These are phyloP conservation scores for Maudiozyma saulgeensis DNA, from an alignment of 805 yeast genomes.

Conservation along the genomic window DNA sequence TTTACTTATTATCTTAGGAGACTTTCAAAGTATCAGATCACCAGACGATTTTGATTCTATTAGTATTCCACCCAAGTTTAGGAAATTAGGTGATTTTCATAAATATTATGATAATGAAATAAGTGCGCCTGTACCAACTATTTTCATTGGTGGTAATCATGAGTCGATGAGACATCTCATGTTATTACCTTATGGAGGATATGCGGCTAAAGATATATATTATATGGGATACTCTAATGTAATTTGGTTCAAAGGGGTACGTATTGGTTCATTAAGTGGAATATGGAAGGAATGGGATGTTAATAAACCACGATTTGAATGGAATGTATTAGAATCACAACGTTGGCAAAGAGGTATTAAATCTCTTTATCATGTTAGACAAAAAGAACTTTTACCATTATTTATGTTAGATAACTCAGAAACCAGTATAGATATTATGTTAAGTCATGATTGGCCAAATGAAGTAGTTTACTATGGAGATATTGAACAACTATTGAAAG, in stretches of 20 bases:
- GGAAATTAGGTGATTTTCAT: constrained; percentile 68
- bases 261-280: constrained; percentile 79
- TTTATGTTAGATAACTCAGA: constrained; percentile 26
- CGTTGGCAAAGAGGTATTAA: constrained; percentile 21
- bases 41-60: constrained; percentile 55
- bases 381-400: constrained; percentile 48
- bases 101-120: constrained; percentile 51
- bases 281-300: constrained; percentile 54
- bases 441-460: constrained; percentile 94
- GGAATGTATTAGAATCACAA: constrained; percentile 29
- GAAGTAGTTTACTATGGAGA: constrained; percentile 64
- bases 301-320: constrained; percentile 41
- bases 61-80: constrained; percentile 73
- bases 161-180: constrained; percentile 74
- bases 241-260: constrained; percentile 63
- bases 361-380: constrained; percentile 52
- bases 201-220: constrained; percentile 83
- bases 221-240: constrained; percentile 73
- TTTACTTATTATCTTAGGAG: constrained; percentile 76
- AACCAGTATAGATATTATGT: constrained; percentile 40
- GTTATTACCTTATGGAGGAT: constrained; percentile 78
- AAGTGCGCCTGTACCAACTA: constrained; percentile 66
- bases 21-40: constrained; percentile 74
- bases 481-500: constrained; percentile 35
- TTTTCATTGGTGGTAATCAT: constrained; percentile 93